A percentile compares a stretch with the other conserved stretches of the same genome.
Evolutionary conservation across 75 land plant species (phyloP).

Genomic region (Isoetes taiwanensis): DNA sequence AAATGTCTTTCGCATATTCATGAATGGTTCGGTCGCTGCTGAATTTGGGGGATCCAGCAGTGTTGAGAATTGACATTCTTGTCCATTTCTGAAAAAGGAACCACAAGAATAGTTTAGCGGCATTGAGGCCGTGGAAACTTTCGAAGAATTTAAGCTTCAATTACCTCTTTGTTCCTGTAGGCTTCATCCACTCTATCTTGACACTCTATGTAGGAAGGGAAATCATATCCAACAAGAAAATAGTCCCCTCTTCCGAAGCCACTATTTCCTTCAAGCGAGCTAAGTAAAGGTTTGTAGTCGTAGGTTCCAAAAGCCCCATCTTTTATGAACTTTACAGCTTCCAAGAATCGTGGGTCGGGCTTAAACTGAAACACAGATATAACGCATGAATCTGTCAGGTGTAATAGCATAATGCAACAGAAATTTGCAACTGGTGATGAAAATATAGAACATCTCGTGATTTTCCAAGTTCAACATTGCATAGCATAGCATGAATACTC

Average conservation of each 20-base stretch:
- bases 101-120: too few relatives aligned
- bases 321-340: constrained; percentile 55
- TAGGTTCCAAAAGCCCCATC: constrained; percentile 60
- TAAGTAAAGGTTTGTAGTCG: constrained; percentile 54
- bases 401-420: too few relatives aligned
- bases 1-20: constrained; percentile 87
- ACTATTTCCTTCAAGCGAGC: constrained; percentile 79
- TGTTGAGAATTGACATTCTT: constrained; percentile 86
- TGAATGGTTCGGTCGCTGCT: constrained; percentile 97
- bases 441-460: too few relatives aligned
- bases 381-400: too few relatives aligned
- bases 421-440: too few relatives aligned
- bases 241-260: constrained; percentile 92
- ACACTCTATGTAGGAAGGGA: constrained; percentile 81
- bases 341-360: constrained; percentile 75
- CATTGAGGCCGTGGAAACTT: too few relatives aligned
- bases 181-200: constrained; percentile 81
- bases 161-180: constrained; percentile 58
- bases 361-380: constrained; percentile 67
- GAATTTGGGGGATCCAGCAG: constrained; percentile 85
- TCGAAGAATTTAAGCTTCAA: too few relatives aligned
- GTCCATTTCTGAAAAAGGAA: constrained; percentile 88
- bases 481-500: too few relatives aligned
- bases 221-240: constrained; percentile 89
- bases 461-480: too few relatives aligned